A percentile compares a stretch with the other conserved stretches of the same genome.
Conservation (phyloP, 306 rosid genomes). For the Calophaca sinica region DNA sequence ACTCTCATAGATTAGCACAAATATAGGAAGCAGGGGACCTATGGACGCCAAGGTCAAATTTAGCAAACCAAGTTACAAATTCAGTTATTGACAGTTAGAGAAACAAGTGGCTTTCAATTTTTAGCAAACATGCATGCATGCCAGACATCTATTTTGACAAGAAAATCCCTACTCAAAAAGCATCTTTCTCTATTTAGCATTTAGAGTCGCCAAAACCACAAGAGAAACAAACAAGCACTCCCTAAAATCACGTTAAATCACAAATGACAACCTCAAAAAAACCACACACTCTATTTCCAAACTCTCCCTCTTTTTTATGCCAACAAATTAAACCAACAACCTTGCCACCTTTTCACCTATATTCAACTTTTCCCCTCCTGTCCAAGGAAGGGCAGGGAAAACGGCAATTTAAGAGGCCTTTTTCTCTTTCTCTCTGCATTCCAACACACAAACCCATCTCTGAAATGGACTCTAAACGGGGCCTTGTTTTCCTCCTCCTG, state of each 20-base stretch:
- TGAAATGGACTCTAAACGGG: constrained; percentile 51
- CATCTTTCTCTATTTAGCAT: background rate
- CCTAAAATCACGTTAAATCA: constrained; percentile 25
- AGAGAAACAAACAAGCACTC: background rate
- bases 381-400: constrained; percentile 43
- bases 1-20: background rate
- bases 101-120: constrained; percentile 6
- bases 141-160: background rate
- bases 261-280: background rate
- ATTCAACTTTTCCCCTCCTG: constrained; percentile 43
- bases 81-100: constrained; percentile 31
- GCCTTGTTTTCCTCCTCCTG: constrained; percentile 45
- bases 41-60: background rate
- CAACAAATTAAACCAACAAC: constrained; percentile 30
- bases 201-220: background rate
- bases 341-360: constrained; percentile 17
- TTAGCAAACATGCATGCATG: constrained; percentile 32
- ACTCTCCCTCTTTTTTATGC: constrained; percentile 35
- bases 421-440: background rate
- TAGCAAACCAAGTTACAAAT: constrained; percentile 9
- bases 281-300: background rate
- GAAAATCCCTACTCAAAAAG: too few relatives aligned
- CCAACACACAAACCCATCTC: background rate
- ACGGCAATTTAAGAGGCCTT: background rate
- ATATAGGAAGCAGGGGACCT: background rate